Evolutionary conservation across 306 rosid species (phyloP).

Genomic region (Erythrophleum fordii): DNA sequence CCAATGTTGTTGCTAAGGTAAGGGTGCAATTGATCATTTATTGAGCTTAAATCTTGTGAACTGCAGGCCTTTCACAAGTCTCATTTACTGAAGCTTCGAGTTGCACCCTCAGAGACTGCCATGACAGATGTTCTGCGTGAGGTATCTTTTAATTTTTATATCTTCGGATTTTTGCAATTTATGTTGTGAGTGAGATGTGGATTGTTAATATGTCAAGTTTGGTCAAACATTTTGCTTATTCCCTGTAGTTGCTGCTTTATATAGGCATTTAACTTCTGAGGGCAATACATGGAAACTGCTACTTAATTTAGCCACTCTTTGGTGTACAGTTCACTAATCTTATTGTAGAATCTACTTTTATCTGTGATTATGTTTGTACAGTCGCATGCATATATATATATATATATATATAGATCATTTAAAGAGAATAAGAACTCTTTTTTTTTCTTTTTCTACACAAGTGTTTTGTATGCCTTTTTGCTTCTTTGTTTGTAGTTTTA

Average conservation of each 20-base stretch:
- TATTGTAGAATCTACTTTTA: slow-evolving; percentile 9
- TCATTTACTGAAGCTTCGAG: slow-evolving; percentile 87
- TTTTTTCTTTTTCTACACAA: background rate
- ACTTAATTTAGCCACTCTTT: slow-evolving; percentile 27
- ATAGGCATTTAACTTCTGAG: slow-evolving; percentile 7
- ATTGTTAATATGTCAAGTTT: slow-evolving; percentile 18
- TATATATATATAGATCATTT: background rate
- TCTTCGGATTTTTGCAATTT: slow-evolving; percentile 13
- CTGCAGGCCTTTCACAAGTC: slow-evolving; percentile 92
- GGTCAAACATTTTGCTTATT: background rate
- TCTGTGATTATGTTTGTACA: slow-evolving; percentile 24
- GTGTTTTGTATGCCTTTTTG: slow-evolving; percentile 9
- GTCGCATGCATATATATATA: slow-evolving; percentile 19
- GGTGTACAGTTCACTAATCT: background rate
- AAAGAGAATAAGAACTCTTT: background rate
- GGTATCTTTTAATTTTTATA: slow-evolving; percentile 57
- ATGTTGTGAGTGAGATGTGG: slow-evolving; percentile 12
- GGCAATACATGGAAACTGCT: slow-evolving; percentile 10
- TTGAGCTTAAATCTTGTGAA: slow-evolving; percentile 32
- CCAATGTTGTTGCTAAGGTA: slow-evolving; percentile 6
- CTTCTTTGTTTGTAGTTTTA: slow-evolving; percentile 9
- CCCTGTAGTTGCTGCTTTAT: slow-evolving; percentile 2
- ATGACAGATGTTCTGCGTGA: slow-evolving; percentile 97
- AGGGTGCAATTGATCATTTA: slow-evolving; percentile 5
- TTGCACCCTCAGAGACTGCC: slow-evolving; percentile 98